A percentile compares a stretch with the other conserved stretches of the same genome.
These are phyloP conservation scores for Rhodotorula paludigena DNA, from an alignment of 768 basidiomycete species.

Conservation along the genomic window DNA sequence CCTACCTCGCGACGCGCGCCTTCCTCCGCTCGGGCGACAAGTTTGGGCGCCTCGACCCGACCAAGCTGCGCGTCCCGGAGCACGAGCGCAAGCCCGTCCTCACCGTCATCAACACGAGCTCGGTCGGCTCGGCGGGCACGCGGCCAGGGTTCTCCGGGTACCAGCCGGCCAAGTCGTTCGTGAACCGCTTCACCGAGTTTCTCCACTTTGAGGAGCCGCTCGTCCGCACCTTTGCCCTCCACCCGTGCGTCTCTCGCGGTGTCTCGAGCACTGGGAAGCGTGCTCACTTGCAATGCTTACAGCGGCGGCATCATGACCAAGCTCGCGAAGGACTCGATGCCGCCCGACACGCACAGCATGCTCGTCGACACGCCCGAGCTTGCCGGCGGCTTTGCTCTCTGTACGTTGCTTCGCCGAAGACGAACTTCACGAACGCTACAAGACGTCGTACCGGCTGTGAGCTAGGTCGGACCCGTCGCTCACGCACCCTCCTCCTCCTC, in stretches of 20 bases:
- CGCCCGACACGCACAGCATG: constrained; percentile 1
- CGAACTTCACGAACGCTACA: too few species aligned
- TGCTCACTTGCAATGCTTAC: not conserved
- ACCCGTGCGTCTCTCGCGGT: constrained; percentile 2
- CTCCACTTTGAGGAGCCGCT: constrained; percentile 21
- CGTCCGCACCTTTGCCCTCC: constrained; percentile 23
- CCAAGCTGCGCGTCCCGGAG: too few species aligned
- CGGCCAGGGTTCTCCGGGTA: constrained; percentile 5
- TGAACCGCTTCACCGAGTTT: constrained; percentile 29
- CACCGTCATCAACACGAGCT: constrained; percentile 20
- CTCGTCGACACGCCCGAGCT: constrained; percentile 18
- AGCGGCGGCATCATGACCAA: constrained; percentile 24
- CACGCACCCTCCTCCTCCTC: not conserved
- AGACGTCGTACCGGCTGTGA: too few species aligned
- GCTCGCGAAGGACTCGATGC: constrained; percentile 20
- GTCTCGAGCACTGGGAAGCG: not conserved
- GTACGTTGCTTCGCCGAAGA: not conserved
- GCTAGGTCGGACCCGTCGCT: too few species aligned
- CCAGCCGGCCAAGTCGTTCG: constrained; percentile 11
- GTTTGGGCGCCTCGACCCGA: not conserved
- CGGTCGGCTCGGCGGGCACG: constrained; percentile 1
- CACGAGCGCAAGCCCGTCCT: not conserved
- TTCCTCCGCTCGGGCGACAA: constrained; percentile 12
- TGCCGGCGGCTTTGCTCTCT: constrained; percentile 1
- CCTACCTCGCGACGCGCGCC: constrained; percentile 24